Base-by-base conservation (phyloP, 2,329 filamentous ascomycete species). In the Apiospora arundinis region DNA sequence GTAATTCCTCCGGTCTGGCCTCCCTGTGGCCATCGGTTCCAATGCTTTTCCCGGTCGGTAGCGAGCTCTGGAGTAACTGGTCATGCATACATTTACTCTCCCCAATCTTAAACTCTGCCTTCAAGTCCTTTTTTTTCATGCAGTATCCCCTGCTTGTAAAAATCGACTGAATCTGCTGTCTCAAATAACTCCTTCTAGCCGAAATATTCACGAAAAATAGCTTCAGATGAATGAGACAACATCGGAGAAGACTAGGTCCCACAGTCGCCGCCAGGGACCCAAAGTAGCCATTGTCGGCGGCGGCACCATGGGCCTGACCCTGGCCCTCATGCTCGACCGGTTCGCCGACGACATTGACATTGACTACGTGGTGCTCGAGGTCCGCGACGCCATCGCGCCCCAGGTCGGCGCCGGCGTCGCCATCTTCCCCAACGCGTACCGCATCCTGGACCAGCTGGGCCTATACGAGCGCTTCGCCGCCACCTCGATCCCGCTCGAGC, bases 361-460 rank as follows among this genome's bases (percentile, higher is more conserved):
- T 71, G 81, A 84, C 72, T 85, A 81, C 74, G 70, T 84, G n/a
- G 73, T 87, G 5, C 78, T 86, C 2, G 84, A 87, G 74, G 76
- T 75, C 14, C 76, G 80, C 44, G 68, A 72, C 0, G 73, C 77
- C 0, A 77, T 85, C 48, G 78, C 80, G 7, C 82, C 84, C 1
- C 76, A 81, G 65, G 75, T 81, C 2, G 85, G 85, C 1, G 83
- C 82, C 2, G 80, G 79, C n/a, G 81, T 86, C 48, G 82, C 75
- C 1, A 73, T 85, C 4, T 69, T 78, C 0, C 78, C 84, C 0
- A 77, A 83, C 68, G 81, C 80, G 2, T 69, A 73, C 5, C 77
- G 81, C 5, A 81, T 86, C 18, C 37, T 85, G 3, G 82, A 85
- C 67, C 85, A 87, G 72, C 74, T 86, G 1, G 84, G 83, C 4